These are phyloP conservation scores for Usnea hakonensis DNA, from an alignment of 495 filamentous ascomycete genomes.

Conservation along the genomic window DNA sequence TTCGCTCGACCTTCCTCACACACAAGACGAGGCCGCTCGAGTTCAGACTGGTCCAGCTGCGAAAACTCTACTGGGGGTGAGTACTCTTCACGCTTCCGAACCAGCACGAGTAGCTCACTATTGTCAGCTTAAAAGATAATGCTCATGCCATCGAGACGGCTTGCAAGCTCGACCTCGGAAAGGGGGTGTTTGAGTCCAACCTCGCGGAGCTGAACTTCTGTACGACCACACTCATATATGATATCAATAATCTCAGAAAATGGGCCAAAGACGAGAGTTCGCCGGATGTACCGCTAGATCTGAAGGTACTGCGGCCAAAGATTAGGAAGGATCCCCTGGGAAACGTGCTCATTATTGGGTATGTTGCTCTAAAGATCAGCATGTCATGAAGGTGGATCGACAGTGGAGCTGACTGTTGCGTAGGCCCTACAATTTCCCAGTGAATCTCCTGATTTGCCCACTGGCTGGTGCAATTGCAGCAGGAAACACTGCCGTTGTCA, in stretches of 20 bases:
- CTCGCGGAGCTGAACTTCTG: slow-evolving; percentile 66
- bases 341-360: slow-evolving; percentile 77
- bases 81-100: slow-evolving; percentile 2
- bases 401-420: slow-evolving; percentile 2
- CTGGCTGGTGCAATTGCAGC: slow-evolving; percentile 85
- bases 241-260: slow-evolving; percentile 63
- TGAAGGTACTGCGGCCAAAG: slow-evolving; percentile 59
- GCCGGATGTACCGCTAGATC: slow-evolving; percentile 58
- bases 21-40: slow-evolving; percentile 74
- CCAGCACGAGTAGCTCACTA: not conserved
- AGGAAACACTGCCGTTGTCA: slow-evolving; percentile 81
- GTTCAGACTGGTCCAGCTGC: slow-evolving; percentile 76
- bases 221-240: slow-evolving; percentile 70
- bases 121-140: slow-evolving; percentile 60
- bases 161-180: slow-evolving; percentile 64
- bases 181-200: slow-evolving; percentile 60
- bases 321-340: slow-evolving; percentile 88
- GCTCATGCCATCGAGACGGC: slow-evolving; percentile 60
- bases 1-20: slow-evolving; percentile 58
- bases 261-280: slow-evolving; percentile 78
- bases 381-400: not conserved
- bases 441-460: slow-evolving; percentile 70
- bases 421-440: slow-evolving; percentile 83
- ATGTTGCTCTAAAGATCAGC: slow-evolving; percentile 17
- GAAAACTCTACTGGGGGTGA: slow-evolving; percentile 88